Percentiles rank a stretch among this genome's conserved stretches.
phyloP scores from a whole-genome alignment of 2,329 filamentous ascomycete species.

The Penicillium italicum region DNA sequence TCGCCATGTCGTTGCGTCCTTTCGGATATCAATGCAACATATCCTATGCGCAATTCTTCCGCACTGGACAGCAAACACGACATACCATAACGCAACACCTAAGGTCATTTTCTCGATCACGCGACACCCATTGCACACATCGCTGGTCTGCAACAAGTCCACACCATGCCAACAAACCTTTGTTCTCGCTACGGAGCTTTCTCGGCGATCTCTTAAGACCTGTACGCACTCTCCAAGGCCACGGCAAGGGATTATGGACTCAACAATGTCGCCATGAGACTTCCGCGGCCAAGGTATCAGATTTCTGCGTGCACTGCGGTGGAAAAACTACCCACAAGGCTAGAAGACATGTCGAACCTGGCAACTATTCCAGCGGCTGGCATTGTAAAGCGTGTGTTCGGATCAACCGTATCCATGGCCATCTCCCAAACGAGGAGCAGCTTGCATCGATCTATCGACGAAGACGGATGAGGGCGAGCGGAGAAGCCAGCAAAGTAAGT shows the following conservation, averaged over 20 bases:
- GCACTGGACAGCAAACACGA: not conserved
- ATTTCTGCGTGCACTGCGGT: conserved; percentile 2
- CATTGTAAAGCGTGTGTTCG: conserved; percentile 3
- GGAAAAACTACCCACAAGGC: not conserved
- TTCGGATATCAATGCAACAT: conserved; percentile 1
- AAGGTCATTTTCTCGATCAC: not conserved
- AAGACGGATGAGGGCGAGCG: not conserved
- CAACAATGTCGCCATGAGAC: not conserved
- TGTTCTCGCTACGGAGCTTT: not conserved
- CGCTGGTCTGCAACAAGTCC: not conserved
- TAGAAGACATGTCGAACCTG: conserved; percentile 1
- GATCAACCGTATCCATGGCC: not conserved
- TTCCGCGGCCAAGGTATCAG: not conserved
- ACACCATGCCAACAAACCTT: not conserved
- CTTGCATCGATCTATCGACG: not conserved
- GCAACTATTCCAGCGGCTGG: conserved; percentile 3
- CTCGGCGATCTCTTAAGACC: not conserved
- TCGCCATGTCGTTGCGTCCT: conserved; percentile 6
- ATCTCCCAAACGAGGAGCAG: conserved; percentile 5
- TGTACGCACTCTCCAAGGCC: not conserved
- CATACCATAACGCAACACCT: not conserved
- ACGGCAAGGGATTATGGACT: not conserved
- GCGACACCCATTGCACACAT: not conserved
- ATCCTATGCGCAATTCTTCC: not conserved
- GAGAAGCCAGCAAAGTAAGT: not conserved